Evolutionary conservation across 1,284 basidiomycete genomes (phyloP), one percentile per base, ranked within the genome.

Genomic region (Golubevia pallescens): DNA sequence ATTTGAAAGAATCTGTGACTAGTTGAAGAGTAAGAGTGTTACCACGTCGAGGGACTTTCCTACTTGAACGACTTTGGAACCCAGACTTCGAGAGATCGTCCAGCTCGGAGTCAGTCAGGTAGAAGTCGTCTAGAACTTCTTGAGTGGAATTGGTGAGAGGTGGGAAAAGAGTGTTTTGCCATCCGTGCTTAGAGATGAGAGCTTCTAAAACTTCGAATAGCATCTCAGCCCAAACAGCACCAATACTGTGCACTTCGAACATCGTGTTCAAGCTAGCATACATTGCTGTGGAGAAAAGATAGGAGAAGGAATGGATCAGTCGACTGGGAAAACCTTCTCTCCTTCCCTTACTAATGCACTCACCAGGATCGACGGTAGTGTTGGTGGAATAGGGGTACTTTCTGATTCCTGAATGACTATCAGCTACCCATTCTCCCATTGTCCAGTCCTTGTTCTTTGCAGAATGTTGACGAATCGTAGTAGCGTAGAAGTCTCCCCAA

Each of bases 381-480:
- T 94, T 90, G 66, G 77, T 73, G 32, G 72, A 75, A 76, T 81
- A 81, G 7, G 77, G 75, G 87, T 90, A 98, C 88, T 95, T 94
- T 65, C 95, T 89, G 86, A 98, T 97, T 61, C 95, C 95, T 1
- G 74, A 86, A 3, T 78, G 87, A 54, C 88, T 87, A 87, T 95
- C 95, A 32, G 93, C 91, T 64, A 95, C 95, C 95, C 95, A 97
- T 10, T 92, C 89, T 65, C 95, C 95, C 95, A 97, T 97, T 3
- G 93, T 69, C 65, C 70, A 81, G 62, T 80, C 71, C 60, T 76
- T 69, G 38, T 73, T 67, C 55, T 66, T 69, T 57, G 73, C 75
- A 62, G 66, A 2, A 57, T 87, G 86, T 59, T 70, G 63, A n/a
- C 76, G 64, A 58, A 78, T 70, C 54, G 71, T 60, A 8, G 72